phyloP scores from a whole-genome alignment of 2,329 filamentous ascomycete genomes.

The Microdochium bolleyi region DNA sequence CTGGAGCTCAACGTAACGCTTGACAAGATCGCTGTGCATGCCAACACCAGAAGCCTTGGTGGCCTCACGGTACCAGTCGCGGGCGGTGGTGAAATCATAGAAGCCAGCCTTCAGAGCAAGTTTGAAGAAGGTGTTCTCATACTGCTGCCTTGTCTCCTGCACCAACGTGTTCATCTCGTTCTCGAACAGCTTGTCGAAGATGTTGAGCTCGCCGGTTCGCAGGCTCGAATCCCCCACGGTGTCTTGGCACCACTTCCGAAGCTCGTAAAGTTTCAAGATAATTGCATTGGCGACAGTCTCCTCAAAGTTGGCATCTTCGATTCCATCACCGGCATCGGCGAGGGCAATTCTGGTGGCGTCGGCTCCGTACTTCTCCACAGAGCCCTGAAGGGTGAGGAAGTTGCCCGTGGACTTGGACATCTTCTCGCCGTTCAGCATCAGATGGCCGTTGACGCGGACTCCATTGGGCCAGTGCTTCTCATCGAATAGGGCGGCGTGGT shows the following conservation, averaged over 20 bases:
- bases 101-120: slow-evolving; percentile 78
- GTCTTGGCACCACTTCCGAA: slow-evolving; percentile 91
- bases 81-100: slow-evolving; percentile 83
- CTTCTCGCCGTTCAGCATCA: slow-evolving; percentile 94
- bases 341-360: slow-evolving; percentile 88
- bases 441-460: slow-evolving; percentile 84
- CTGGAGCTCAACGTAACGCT: slow-evolving; percentile 80
- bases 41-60: slow-evolving; percentile 68
- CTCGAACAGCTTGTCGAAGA: slow-evolving; percentile 81
- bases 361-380: slow-evolving; percentile 87
- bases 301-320: slow-evolving; percentile 95
- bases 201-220: slow-evolving; percentile 65
- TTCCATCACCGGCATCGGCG: slow-evolving; percentile 88
- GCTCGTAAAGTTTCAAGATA: slow-evolving; percentile 73
- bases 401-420: slow-evolving; percentile 98
- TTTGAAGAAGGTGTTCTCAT: slow-evolving; percentile 74
- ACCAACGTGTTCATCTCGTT: slow-evolving; percentile 87
- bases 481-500: slow-evolving; percentile 83
- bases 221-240: slow-evolving; percentile 66
- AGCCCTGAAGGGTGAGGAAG: slow-evolving; percentile 84
- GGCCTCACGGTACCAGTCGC: slow-evolving; percentile 85
- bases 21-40: slow-evolving; percentile 77
- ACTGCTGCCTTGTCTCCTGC: slow-evolving; percentile 71
- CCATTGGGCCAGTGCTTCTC: slow-evolving; percentile 81
- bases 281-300: slow-evolving; percentile 89